Conservation (phyloP, 129 eudicot species). For the Ambrosia artemisiifolia region DNA sequence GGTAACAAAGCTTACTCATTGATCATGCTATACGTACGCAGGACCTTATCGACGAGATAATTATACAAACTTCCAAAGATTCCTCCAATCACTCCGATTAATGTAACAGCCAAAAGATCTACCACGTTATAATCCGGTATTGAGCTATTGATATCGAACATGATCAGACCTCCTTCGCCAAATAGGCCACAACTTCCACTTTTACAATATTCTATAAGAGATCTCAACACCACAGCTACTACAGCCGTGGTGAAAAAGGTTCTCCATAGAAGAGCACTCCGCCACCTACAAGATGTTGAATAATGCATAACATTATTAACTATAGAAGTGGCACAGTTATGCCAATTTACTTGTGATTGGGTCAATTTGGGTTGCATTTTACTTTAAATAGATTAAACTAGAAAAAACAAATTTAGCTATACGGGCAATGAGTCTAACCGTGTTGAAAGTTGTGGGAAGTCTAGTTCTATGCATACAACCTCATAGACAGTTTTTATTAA, state of each 20-base stretch:
- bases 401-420: not conserved
- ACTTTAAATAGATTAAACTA: not conserved
- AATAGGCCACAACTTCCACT: conserved; percentile 70
- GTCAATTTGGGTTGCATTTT: not conserved
- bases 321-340: not conserved
- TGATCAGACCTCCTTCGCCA: too few relatives aligned
- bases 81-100: conserved; percentile 85
- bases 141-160: conserved; percentile 35
- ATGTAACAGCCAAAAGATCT: conserved; percentile 69
- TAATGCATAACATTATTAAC: not conserved
- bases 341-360: not conserved
- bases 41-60: conserved; percentile 83
- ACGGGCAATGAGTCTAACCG: not conserved
- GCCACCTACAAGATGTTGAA: not conserved
- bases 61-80: conserved; percentile 79
- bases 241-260: too few relatives aligned
- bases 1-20: conserved; percentile 58
- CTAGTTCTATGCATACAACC: not conserved
- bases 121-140: conserved; percentile 47
- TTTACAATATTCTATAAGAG: conserved; percentile 62
- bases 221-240: conserved; percentile 49
- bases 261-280: too few relatives aligned
- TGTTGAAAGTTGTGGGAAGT: not conserved
- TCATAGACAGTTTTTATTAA: too few relatives aligned
- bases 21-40: conserved; percentile 67